These are phyloP conservation scores for Metschnikowia drakensbergensis DNA, from an alignment of 805 yeast species.

Conservation along the genomic window DNA sequence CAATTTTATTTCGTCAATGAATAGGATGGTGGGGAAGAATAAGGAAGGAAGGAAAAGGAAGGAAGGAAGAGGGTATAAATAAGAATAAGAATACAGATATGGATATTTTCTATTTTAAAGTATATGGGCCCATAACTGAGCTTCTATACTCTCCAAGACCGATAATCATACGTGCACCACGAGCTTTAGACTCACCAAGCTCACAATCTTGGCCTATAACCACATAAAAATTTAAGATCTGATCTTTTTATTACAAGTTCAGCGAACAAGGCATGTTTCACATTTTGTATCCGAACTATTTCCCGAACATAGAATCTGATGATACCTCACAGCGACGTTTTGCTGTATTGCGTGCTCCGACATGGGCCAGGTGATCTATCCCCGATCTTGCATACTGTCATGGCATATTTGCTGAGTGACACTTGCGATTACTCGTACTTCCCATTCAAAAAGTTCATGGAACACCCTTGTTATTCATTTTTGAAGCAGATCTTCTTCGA, in stretches of 20 bases:
- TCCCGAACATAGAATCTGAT: conserved; percentile 40
- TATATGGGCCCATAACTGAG: background rate
- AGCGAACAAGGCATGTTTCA: conserved; percentile 43
- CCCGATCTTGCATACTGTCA: conserved; percentile 20
- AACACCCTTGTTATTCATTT: conserved; percentile 25
- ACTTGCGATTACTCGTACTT: conserved; percentile 28
- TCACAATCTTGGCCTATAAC: conserved; percentile 36
- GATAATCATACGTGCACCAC: conserved; percentile 34
- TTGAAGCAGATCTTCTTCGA: conserved; percentile 31
- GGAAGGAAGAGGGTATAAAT: too few relatives aligned
- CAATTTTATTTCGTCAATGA: too few relatives aligned
- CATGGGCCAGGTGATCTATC: conserved; percentile 13
- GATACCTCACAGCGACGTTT: conserved; percentile 23
- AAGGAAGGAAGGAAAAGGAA: too few relatives aligned
- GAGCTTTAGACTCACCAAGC: conserved; percentile 33
- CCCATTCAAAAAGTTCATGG: conserved; percentile 24
- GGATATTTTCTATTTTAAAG: too few relatives aligned
- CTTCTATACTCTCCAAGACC: conserved; percentile 23
- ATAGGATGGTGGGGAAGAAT: too few relatives aligned
- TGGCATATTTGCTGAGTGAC: conserved; percentile 19
- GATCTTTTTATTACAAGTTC: conserved; percentile 31
- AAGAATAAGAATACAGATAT: too few relatives aligned
- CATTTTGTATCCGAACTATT: conserved; percentile 42
- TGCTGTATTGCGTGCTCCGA: conserved; percentile 5
- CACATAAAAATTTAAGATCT: too few relatives aligned